phyloP scores from a whole-genome alignment of 2,329 filamentous ascomycete genomes.

The Fusarium staphyleae region DNA sequence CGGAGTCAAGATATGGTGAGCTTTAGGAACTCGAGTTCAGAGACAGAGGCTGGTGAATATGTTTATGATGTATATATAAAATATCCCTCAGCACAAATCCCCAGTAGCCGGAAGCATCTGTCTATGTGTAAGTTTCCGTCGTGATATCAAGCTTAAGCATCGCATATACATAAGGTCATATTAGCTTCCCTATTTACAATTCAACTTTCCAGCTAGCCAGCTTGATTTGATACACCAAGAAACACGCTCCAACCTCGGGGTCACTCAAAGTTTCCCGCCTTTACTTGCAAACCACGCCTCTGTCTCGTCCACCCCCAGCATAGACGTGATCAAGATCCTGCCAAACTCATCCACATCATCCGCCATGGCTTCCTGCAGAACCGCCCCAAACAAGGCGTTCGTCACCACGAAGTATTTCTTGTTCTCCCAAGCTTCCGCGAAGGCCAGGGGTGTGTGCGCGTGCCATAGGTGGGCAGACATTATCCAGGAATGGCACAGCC shows the following conservation, averaged over 20 bases:
- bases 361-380: slow-evolving; percentile 48
- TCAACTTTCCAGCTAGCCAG: too few relatives aligned
- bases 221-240: too few relatives aligned
- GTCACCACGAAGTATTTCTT: slow-evolving; percentile 48
- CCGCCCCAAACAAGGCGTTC: slow-evolving; percentile 38
- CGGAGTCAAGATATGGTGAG: too few relatives aligned
- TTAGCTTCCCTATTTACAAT: too few relatives aligned
- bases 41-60: too few relatives aligned
- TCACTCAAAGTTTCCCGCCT: slow-evolving; percentile 27
- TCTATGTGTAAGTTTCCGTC: too few relatives aligned
- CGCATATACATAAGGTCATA: too few relatives aligned
- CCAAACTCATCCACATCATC: slow-evolving; percentile 55
- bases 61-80: too few relatives aligned
- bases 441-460: slow-evolving; percentile 46
- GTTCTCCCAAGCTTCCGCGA: slow-evolving; percentile 49
- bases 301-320: slow-evolving; percentile 45
- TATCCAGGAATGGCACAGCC: slow-evolving; percentile 49
- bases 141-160: too few relatives aligned
- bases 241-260: background rate
- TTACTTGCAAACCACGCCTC: slow-evolving; percentile 45
- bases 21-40: too few relatives aligned
- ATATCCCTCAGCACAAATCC: too few relatives aligned
- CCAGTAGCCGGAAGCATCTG: too few relatives aligned
- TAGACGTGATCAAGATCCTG: slow-evolving; percentile 44
- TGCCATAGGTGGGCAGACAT: slow-evolving; percentile 50